These are phyloP conservation scores for Paracoccidioides brasiliensis DNA, from an alignment of 2,329 filamentous ascomycete genomes.

Conservation along the genomic window DNA sequence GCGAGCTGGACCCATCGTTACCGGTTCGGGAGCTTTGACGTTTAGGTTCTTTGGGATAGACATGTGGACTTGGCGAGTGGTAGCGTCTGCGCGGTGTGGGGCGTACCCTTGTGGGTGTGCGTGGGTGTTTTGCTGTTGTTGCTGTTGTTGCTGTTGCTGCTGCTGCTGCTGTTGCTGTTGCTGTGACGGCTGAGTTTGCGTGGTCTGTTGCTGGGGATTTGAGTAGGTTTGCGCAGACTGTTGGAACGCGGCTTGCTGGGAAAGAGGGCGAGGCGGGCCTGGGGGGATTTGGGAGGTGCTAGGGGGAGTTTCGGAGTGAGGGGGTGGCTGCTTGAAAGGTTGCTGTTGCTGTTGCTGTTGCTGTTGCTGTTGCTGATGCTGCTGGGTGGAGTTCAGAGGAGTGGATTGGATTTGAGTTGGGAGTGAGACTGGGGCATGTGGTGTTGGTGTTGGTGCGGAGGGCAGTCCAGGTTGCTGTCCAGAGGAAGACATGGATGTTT, in stretches of 20 bases:
- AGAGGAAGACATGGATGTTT: constrained; percentile 25
- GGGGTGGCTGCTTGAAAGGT: constrained; percentile 20
- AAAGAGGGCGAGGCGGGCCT: constrained; percentile 30
- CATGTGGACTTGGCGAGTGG: constrained; percentile 49
- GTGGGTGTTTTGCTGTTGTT: constrained; percentile 21
- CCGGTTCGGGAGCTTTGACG: constrained; percentile 57
- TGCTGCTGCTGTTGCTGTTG: constrained; percentile 18
- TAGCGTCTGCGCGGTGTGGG: constrained; percentile 28
- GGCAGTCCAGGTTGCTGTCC: constrained; percentile 23
- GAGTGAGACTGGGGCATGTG: constrained; percentile 15
- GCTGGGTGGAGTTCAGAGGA: not conserved
- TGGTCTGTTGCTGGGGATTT: constrained; percentile 16
- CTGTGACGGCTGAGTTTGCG: constrained; percentile 16
- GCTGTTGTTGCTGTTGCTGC: constrained; percentile 17
- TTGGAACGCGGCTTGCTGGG: constrained; percentile 34
- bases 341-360: constrained; percentile 5
- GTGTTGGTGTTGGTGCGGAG: constrained; percentile 19
- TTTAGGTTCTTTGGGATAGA: constrained; percentile 73
- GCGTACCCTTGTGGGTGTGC: constrained; percentile 31
- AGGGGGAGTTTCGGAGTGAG: constrained; percentile 17
- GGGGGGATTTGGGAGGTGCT: constrained; percentile 22
- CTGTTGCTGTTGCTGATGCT: constrained; percentile 8
- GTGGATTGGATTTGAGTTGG: constrained; percentile 6
- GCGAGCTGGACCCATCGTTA: constrained; percentile 56
- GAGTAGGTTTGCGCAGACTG: constrained; percentile 33